Evolutionary conservation across 2,329 filamentous ascomycete species (phyloP), one percentile per base, ranked within the genome.

Genomic region (Fusarium metavorans): DNA sequence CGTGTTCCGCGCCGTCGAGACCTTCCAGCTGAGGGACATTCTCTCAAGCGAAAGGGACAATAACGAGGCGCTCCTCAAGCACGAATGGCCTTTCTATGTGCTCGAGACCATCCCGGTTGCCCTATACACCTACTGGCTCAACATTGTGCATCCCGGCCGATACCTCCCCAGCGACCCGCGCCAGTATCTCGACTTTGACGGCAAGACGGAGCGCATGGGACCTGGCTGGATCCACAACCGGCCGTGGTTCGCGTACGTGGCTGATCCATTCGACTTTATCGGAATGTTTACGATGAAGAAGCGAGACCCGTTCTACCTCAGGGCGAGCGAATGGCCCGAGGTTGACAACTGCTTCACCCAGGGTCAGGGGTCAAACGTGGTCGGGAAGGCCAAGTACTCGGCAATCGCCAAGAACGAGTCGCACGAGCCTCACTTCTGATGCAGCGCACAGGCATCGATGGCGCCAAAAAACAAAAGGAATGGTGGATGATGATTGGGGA

Each of bases 11-110:
- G 71, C 77, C 7, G 70, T 78, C 3, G 77, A 78, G 66, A 71
- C 76, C 0, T 78, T 78, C 62, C 67, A 78, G 30, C 67, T 78
- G 4, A 57, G 71, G 41, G 63, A 63, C 0, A 64, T 77, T 20
- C 59, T 77, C 4, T 30, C 58, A 2, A 65, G 68, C 52, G 58
- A 56, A 32, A 45, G 71, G 16, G 67, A 73, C 43, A 76, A 71
- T 14, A 57, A 59, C 1, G 72, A 59, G 4, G 70, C 84, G 0
- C 75, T 86, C 1, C 59, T 87, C 30, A 78, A 81, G 6, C 82
- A 85, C 39, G 87, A 88, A 73, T 85, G 83, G 80, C 87, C 82
- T 39, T 87, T 88, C 65, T 87, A 83, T 67, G 80, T 85, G 16
- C 84, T 88, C 61, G 86, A 88, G 77, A 83, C 81, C 0, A 73